These are phyloP conservation scores for Typha latifolia DNA, from an alignment of 176 grass and related monocot genomes.

Conservation along the genomic window DNA sequence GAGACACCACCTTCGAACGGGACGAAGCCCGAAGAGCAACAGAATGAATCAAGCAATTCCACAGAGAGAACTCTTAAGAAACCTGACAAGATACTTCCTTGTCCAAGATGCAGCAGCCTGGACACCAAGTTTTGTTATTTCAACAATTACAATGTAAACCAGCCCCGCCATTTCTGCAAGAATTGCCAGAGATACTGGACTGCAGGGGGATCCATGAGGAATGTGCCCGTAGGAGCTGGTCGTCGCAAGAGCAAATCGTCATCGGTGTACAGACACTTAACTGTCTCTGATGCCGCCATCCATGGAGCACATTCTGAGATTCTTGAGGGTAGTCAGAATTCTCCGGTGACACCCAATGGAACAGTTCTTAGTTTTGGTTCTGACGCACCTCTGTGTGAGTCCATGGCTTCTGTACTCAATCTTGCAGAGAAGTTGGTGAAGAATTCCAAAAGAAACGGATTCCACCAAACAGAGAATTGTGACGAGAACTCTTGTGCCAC, in stretches of 20 bases:
- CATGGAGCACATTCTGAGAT: not conserved
- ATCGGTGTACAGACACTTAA: not conserved
- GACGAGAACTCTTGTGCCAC: not conserved
- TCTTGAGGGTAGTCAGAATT: not conserved
- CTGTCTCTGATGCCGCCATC: not conserved
- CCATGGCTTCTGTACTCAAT: not conserved
- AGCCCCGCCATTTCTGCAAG: constrained; percentile 23
- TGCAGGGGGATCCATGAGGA: constrained; percentile 20
- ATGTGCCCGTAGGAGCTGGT: constrained; percentile 16
- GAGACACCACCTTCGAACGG: no score
- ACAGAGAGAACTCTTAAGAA: constrained; percentile 2
- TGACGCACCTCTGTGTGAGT: not conserved
- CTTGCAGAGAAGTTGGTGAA: not conserved
- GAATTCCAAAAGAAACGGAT: constrained; percentile 1
- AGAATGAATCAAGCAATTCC: no score
- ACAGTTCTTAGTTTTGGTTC: constrained; percentile 16
- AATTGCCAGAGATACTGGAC: constrained; percentile 25
- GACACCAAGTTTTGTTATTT: constrained; percentile 28
- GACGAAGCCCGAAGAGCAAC: no score
- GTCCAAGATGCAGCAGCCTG: constrained; percentile 10
- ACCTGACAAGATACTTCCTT: constrained; percentile 21
- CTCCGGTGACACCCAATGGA: not conserved
- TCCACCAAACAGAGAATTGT: not conserved
- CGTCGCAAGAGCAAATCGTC: constrained; percentile 18
- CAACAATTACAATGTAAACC: constrained; percentile 22